Evolutionary conservation across 177 flowering plant genomes (phyloP).

Genomic region (Vitis hybrid): DNA sequence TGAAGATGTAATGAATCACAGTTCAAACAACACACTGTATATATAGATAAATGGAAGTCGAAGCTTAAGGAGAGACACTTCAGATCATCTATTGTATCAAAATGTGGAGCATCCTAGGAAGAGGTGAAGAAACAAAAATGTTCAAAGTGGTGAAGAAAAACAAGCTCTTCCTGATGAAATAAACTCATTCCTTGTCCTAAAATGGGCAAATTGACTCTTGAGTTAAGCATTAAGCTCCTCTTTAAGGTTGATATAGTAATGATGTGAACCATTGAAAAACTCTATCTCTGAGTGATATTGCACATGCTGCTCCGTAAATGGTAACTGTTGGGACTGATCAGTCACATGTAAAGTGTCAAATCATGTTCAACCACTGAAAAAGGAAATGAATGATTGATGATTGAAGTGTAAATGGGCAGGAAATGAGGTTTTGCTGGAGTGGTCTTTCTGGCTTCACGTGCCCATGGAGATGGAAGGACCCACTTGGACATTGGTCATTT

Average conservation of each 20-base stretch:
- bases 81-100: not conserved
- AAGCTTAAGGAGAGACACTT: too few relatives aligned
- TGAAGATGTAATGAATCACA: not conserved
- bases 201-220: too few relatives aligned
- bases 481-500: not conserved
- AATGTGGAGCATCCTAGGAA: conserved; percentile 2
- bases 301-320: not conserved
- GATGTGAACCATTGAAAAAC: too few relatives aligned
- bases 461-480: not conserved
- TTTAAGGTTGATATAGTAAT: too few relatives aligned
- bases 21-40: not conserved
- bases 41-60: not conserved
- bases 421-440: not conserved
- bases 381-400: not conserved
- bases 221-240: not conserved
- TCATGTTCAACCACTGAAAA: not conserved
- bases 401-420: not conserved
- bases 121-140: not conserved
- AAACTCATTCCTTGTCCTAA: too few relatives aligned
- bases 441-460: not conserved
- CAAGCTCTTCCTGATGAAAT: not conserved
- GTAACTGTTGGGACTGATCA: not conserved
- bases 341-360: not conserved
- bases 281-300: not conserved
- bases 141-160: not conserved